Evolutionary conservation across 257 asterid genomes (phyloP).

Genomic region (Striga asiatica): DNA sequence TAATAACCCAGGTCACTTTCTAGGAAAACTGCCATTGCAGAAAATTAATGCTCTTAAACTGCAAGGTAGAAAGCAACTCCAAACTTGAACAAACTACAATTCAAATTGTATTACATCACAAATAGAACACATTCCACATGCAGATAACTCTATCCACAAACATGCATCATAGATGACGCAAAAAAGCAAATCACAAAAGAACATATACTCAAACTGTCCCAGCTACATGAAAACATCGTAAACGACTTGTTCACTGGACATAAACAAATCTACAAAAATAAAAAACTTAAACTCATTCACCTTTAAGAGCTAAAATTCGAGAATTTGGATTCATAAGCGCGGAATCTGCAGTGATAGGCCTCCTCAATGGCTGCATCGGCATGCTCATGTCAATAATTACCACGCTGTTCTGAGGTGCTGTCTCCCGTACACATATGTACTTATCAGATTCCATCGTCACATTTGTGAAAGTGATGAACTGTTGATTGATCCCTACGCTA

Average conservation of each 20-base stretch:
- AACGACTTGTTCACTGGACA: neutral
- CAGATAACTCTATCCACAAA: neutral
- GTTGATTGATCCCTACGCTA: conserved; percentile 90
- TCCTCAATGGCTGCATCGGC: conserved; percentile 95
- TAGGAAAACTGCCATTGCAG: neutral
- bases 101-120: neutral
- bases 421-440: conserved; percentile 95
- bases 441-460: conserved; percentile 93
- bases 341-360: conserved; percentile 97
- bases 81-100: neutral
- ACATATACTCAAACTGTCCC: neutral
- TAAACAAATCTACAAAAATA: neutral
- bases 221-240: neutral
- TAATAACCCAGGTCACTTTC: neutral
- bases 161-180: neutral
- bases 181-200: neutral
- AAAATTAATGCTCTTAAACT: neutral
- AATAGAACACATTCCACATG: neutral
- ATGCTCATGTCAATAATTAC: conserved; percentile 90
- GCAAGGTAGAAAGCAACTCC: neutral
- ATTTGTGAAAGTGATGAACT: conserved; percentile 87
- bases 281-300: conserved; percentile 25
- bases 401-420: conserved; percentile 89
- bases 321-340: conserved; percentile 96
- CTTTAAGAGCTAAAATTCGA: conserved; percentile 88